Conservation (phyloP, 768 basidiomycete genomes). For the Candolleomyces aberdarensis region DNA sequence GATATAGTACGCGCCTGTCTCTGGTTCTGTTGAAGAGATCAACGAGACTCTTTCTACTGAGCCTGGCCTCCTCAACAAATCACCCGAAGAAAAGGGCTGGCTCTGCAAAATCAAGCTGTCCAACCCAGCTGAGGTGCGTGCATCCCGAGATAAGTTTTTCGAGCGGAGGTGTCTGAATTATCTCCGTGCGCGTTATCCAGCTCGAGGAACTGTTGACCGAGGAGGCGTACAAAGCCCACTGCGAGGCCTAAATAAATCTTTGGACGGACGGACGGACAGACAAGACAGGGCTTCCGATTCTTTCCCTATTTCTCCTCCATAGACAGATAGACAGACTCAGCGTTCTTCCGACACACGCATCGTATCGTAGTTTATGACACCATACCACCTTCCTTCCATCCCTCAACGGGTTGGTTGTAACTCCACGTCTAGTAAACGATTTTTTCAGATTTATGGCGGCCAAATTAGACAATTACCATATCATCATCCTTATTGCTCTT, state of each 20-base stretch:
- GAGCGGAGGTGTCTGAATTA: background rate
- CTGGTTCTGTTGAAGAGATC: constrained; percentile 76
- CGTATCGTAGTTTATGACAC: too few species aligned
- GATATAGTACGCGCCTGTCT: constrained; percentile 85
- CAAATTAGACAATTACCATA: too few species aligned
- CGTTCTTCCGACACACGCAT: too few species aligned
- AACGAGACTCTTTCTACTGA: constrained; percentile 65
- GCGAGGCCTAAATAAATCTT: constrained; percentile 22
- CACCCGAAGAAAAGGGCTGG: constrained; percentile 87
- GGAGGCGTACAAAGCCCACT: constrained; percentile 63
- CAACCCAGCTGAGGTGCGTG: constrained; percentile 68
- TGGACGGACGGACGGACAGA: too few species aligned
- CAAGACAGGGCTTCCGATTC: too few species aligned
- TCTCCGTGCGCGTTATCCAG: constrained; percentile 31
- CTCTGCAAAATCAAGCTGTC: constrained; percentile 89
- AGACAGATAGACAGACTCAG: too few species aligned
- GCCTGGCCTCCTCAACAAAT: constrained; percentile 86
- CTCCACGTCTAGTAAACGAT: too few species aligned
- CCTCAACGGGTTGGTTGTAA: too few species aligned
- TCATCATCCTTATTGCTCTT: too few species aligned
- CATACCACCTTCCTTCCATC: too few species aligned
- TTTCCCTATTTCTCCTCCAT: too few species aligned
- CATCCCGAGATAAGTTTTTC: background rate
- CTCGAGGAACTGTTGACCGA: constrained; percentile 68
- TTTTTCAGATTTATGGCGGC: too few species aligned